A percentile compares a stretch with the other conserved stretches of the same genome.
Evolutionary conservation across 805 yeast species (phyloP).

Genomic region (Komagataella phaffii): DNA sequence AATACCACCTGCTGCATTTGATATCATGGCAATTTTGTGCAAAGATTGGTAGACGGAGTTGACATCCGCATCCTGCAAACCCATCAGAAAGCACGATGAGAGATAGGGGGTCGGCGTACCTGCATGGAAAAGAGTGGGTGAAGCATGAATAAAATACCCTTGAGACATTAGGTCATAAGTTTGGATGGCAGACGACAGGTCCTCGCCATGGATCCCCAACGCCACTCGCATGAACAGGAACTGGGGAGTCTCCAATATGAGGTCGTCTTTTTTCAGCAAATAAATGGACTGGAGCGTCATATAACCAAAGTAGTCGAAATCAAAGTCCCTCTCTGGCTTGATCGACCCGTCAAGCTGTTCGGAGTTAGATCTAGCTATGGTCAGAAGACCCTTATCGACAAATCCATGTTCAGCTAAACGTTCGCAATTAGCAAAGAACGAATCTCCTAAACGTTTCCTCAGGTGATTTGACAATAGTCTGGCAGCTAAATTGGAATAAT

Average conservation of each 20-base stretch:
- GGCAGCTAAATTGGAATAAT: slow-evolving; percentile 84
- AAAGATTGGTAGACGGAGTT: slow-evolving; percentile 90
- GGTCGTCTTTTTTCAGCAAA: slow-evolving; percentile 48
- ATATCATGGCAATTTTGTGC: slow-evolving; percentile 78
- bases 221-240: slow-evolving; percentile 85
- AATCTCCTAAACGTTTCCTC: slow-evolving; percentile 72
- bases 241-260: slow-evolving; percentile 85
- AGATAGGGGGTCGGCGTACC: slow-evolving; percentile 79
- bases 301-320: slow-evolving; percentile 76
- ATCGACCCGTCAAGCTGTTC: slow-evolving; percentile 58
- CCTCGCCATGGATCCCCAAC: slow-evolving; percentile 71
- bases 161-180: slow-evolving; percentile 82
- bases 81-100: slow-evolving; percentile 86
- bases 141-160: slow-evolving; percentile 84
- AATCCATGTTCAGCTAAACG: slow-evolving; percentile 49
- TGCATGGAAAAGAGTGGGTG: slow-evolving; percentile 90
- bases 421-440: slow-evolving; percentile 68
- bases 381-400: slow-evolving; percentile 46
- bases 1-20: slow-evolving; percentile 93
- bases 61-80: slow-evolving; percentile 89
- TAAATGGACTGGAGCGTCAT: slow-evolving; percentile 88
- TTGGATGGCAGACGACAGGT: slow-evolving; percentile 54
- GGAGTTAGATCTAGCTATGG: slow-evolving; percentile 42
- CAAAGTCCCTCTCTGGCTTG: slow-evolving; percentile 59
- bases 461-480: slow-evolving; percentile 76